Evolutionary conservation across 139 green algal species (phyloP), one percentile per base, ranked within the genome.

Genomic region (Raphidocelis subcapitata): DNA sequence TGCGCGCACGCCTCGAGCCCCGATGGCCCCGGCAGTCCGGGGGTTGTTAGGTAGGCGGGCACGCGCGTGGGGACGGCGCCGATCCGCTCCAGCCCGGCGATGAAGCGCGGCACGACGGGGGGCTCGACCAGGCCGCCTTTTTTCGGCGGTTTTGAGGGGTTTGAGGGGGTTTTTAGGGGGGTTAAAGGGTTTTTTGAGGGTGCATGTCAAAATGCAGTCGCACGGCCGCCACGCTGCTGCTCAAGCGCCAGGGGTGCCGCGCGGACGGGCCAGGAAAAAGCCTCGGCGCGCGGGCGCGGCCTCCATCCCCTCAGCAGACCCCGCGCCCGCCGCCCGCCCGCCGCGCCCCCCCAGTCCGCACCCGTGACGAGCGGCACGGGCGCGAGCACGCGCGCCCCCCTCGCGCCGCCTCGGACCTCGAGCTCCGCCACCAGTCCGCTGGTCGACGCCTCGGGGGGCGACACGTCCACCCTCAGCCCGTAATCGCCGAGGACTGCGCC

Each of bases 401-500:
- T 21, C 24, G 77, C 73, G 57, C 82, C 73, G 23, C 83, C 79
- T 26, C 75, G 57, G 10, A 10, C 10, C 36, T 62, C 63, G 64
- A 93, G 80, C 80, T 89, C 87, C 49, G 35, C 31, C 28, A 91
- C 89, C 67, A 95, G 79, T 0, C 90, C 90, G 62, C 77, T 76
- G 8, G 90, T 94, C 71, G 80, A 90, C 12, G 90, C 77, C 65
- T 88, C 82, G 24, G 29, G n/a, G 3, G 82, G 82, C 14, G 73
- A 75, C 16, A 88, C 79, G 54, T 85, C 60, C 62, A 83, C 68
- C 37, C 32, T 10, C 49, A 84, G 73, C 20, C 79, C 73, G 8
- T 49, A 18, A 0, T 62, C 32, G 12, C n/a, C 10, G 18, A 29
- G 18, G 12, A 79, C 73, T 21, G 75, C 69, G 1, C 79, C 79